These are phyloP conservation scores for Prinsepia uniflora DNA, from an alignment of 306 rosid genomes.

Conservation along the genomic window DNA sequence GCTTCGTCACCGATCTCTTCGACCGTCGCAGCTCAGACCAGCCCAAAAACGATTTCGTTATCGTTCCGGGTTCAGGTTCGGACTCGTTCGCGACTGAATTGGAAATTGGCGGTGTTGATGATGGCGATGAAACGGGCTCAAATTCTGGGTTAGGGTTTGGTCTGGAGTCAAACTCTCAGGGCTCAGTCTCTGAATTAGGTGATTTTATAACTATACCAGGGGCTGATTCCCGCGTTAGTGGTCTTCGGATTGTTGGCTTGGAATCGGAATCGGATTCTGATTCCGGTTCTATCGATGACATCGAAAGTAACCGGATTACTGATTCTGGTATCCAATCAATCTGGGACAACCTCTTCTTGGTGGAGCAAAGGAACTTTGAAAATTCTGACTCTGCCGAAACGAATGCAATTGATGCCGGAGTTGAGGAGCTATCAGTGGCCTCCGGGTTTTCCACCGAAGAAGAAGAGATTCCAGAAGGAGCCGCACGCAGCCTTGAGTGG, in stretches of 20 bases:
- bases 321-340: constrained; percentile 40
- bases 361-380: constrained; percentile 57
- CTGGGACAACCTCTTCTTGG: constrained; percentile 59
- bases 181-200: constrained; percentile 26
- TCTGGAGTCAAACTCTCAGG: constrained; percentile 25
- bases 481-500: constrained; percentile 61
- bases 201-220: constrained; percentile 16
- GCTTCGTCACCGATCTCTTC: constrained; percentile 78
- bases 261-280: constrained; percentile 65
- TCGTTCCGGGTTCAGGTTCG: constrained; percentile 24
- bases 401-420: constrained; percentile 37
- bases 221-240: constrained; percentile 24
- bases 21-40: constrained; percentile 33
- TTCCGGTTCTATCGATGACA: constrained; percentile 23
- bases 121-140: constrained; percentile 23
- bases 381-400: constrained; percentile 64
- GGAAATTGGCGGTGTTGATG: constrained; percentile 34
- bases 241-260: constrained; percentile 59
- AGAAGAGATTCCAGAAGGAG: constrained; percentile 45
- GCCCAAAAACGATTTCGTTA: constrained; percentile 5
- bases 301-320: constrained; percentile 40
- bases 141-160: constrained; percentile 36
- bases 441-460: constrained; percentile 50
- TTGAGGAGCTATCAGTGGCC: constrained; percentile 49
- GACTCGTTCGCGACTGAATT: constrained; percentile 36